These are phyloP conservation scores for Botrytis paeoniae DNA, from an alignment of 2,329 filamentous ascomycete species.

Conservation along the genomic window DNA sequence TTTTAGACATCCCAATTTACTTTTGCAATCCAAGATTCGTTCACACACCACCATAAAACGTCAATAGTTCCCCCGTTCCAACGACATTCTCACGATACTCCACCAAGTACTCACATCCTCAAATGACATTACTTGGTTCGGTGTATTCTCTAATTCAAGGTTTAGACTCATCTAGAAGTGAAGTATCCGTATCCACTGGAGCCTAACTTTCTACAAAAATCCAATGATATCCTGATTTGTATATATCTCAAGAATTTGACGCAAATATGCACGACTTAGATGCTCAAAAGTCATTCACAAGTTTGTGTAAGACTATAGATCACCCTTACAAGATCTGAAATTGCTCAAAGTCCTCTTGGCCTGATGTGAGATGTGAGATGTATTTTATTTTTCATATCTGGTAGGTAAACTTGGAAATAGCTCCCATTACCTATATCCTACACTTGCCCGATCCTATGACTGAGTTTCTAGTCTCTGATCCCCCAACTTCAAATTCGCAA, in stretches of 20 bases:
- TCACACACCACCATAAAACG: too few relatives aligned
- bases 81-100: too few relatives aligned
- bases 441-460: neutral
- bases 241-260: neutral
- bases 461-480: neutral
- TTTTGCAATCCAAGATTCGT: too few relatives aligned
- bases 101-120: too few relatives aligned
- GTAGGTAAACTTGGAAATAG: neutral
- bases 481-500: neutral
- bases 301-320: neutral
- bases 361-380: neutral
- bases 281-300: neutral
- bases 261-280: neutral
- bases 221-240: neutral
- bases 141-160: too few relatives aligned
- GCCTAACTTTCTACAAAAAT: neutral
- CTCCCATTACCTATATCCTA: neutral
- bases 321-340: neutral
- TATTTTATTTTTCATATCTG: neutral
- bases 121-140: neutral
- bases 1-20: too few relatives aligned
- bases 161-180: neutral
- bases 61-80: rapidly evolving
- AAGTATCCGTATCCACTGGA: too few relatives aligned
- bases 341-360: neutral